A percentile compares a stretch with the other conserved stretches of the same genome.
Evolutionary conservation across 345 rosid genomes (phyloP).

Genomic region (Eucalyptus polyanthemos): DNA sequence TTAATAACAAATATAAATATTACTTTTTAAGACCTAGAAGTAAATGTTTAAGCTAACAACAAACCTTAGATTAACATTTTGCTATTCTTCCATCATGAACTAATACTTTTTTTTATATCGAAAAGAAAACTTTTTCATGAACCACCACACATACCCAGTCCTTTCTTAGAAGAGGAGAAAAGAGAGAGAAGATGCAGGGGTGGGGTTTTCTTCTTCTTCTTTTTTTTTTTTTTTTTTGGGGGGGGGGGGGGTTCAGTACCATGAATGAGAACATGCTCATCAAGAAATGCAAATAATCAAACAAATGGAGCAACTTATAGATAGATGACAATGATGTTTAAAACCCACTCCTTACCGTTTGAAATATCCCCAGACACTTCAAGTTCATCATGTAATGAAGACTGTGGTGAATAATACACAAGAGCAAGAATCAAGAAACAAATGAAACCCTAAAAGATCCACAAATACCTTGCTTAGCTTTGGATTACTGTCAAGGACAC

Average conservation of each 20-base stretch:
- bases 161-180: not conserved
- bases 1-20: not conserved
- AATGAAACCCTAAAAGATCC: not conserved
- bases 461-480: constrained; percentile 47
- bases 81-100: not conserved
- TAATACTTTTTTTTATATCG: not conserved
- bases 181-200: not conserved
- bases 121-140: not conserved
- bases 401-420: not conserved
- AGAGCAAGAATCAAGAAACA: not conserved
- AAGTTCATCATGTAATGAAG: not conserved
- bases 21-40: not conserved
- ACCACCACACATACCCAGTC: not conserved
- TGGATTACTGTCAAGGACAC: constrained; percentile 50
- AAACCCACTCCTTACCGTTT: not conserved
- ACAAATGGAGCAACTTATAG: not conserved
- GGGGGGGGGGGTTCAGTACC: not conserved
- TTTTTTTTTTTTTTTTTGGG: too few species aligned
- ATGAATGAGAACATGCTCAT: not conserved
- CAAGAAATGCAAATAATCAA: not conserved
- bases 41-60: not conserved
- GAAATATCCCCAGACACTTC: not conserved
- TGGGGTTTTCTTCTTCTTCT: too few species aligned
- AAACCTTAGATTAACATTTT: not conserved
- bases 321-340: not conserved